Evolutionary conservation across 169 alveolate genomes (phyloP), one percentile per base, ranked within the genome.

Genomic region (Cryptosporidium meleagridis): DNA sequence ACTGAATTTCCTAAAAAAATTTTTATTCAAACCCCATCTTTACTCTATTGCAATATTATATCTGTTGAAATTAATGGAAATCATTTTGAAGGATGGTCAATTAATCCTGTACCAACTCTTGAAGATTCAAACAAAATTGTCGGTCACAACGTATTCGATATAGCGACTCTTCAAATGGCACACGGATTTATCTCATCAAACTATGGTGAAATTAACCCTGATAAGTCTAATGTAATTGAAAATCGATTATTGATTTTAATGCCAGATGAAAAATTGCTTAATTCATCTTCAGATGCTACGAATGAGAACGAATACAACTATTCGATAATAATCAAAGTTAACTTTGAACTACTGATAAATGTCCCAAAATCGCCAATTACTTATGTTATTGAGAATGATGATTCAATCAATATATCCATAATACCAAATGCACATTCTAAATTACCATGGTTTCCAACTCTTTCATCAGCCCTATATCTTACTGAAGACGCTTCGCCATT

Each of bases 401-500:
- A 44, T 45, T 80, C 80, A 21, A 44, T 62, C 16, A 31, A 26
- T 23, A 35, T 80, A 18, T 80, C 75, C 21, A 80, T 80, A 37
- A 31, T 65, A 48, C 80, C 73, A 16, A 45, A 62, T 59, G 52
- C 9, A 0, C 14, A 44, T 21, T 80, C 80, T 21, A 80, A 80
- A 67, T 62, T 29, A 2, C 35, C 89, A 9, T 80, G 89, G 89
- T 80, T 80, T 67, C 89, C 89, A 80, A 80, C 89, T 41, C 89
- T 80, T 9, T 45, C 80, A 62, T 62, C 61, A 12, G 37, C 18
- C 3, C 18, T 31, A 18, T 80, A 80, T 65, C 75, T 80, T 62
- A 44, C 80, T 44, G 89, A 65, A 65, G 67, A 41, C 0, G 21
- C 65, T n/a, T 80, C 89, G 4, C 89, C 89, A 37, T 80, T 80